phyloP scores from a whole-genome alignment of 805 yeast species.

The Nakazawaea laoshanensis region DNA sequence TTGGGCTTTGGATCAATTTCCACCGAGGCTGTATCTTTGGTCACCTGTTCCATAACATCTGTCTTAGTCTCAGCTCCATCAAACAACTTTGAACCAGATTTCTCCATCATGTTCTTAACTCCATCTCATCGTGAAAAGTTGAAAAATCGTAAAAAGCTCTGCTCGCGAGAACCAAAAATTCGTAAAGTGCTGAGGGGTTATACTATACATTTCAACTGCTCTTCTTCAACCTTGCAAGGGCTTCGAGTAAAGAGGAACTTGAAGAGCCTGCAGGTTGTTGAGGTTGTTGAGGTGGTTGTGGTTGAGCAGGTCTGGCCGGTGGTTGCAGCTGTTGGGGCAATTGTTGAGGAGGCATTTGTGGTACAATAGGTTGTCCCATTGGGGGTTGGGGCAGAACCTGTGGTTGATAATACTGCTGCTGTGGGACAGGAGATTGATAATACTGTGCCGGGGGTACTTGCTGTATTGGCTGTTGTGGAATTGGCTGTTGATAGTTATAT shows the following conservation, averaged over 20 bases:
- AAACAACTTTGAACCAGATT: too few species aligned
- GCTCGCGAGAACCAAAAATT: too few species aligned
- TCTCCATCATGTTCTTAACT: too few species aligned
- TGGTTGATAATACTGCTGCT: constrained; percentile 7
- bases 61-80: too few species aligned
- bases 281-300: constrained; percentile 10
- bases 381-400: constrained; percentile 4
- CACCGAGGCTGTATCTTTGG: too few species aligned
- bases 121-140: too few species aligned
- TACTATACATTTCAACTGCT: constrained; percentile 24
- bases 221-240: constrained; percentile 27
- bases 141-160: too few species aligned
- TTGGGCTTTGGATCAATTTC: too few species aligned
- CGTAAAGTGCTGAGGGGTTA: too few species aligned
- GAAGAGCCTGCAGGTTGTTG: constrained; percentile 11
- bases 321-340: constrained; percentile 2
- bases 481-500: constrained; percentile 12
- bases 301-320: constrained; percentile 8
- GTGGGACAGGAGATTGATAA: constrained; percentile 4
- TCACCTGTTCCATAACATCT: too few species aligned
- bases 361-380: constrained; percentile 5
- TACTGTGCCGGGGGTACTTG: constrained; percentile 1
- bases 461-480: constrained; percentile 14
- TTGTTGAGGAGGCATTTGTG: constrained; percentile 8
- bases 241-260: constrained; percentile 26